Conservation (phyloP, 352 stramenopile species). For the Pythium folliculosum region DNA sequence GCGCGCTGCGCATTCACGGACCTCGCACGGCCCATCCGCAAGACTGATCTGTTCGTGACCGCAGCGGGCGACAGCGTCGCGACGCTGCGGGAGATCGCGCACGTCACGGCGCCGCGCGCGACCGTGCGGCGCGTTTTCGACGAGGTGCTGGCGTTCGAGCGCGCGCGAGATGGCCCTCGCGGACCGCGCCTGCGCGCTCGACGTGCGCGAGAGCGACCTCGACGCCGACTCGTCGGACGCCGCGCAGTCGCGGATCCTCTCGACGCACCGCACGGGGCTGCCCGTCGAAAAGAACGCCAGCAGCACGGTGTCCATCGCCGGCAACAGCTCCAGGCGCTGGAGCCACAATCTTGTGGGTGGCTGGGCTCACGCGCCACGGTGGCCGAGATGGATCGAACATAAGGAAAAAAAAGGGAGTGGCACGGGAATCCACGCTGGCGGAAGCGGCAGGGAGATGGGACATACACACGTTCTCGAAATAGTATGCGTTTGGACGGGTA, state of each 20-base stretch:
- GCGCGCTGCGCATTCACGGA: neutral
- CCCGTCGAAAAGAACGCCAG: conserved; percentile 54
- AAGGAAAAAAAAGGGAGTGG: too few relatives aligned
- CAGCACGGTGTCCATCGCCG: too few relatives aligned
- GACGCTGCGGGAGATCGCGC: conserved; percentile 32
- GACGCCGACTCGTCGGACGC: conserved; percentile 36
- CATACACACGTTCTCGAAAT: too few relatives aligned
- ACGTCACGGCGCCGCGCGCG: conserved; percentile 31
- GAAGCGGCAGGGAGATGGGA: too few relatives aligned
- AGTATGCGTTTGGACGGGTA: neutral
- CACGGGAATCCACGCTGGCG: neutral
- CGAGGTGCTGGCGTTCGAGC: conserved; percentile 34
- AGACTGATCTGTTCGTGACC: neutral
- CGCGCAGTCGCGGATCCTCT: conserved; percentile 45
- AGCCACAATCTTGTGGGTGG: too few relatives aligned
- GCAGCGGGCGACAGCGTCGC: neutral
- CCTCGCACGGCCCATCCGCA: neutral
- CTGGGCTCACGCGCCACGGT: too few relatives aligned
- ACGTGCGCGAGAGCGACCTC: conserved; percentile 36
- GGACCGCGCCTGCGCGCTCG: too few relatives aligned
- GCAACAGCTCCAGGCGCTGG: too few relatives aligned
- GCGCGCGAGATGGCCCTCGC: too few relatives aligned
- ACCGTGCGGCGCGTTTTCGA: conserved; percentile 52
- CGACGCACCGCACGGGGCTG: conserved; percentile 29
- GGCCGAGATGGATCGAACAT: too few relatives aligned